These are phyloP conservation scores for Actinidia arguta DNA, from an alignment of 179 eudicot genomes.

Conservation along the genomic window DNA sequence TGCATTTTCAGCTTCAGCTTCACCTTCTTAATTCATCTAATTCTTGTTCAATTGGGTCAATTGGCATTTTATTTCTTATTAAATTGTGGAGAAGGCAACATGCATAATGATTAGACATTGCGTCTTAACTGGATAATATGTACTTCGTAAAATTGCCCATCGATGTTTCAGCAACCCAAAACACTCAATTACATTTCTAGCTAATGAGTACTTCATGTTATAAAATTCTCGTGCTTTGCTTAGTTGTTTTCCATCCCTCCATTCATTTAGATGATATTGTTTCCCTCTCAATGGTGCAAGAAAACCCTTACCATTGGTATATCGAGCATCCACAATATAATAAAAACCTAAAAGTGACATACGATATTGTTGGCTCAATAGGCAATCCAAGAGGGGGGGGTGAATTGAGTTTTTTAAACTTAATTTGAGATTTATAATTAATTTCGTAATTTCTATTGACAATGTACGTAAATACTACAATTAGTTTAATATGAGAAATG, in stretches of 20 bases:
- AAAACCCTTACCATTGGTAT: constrained; percentile 20
- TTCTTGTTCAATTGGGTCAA: background rate
- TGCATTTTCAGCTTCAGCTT: background rate
- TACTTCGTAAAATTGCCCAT: too few relatives aligned
- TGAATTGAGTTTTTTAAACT: too few relatives aligned
- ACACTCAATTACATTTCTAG: background rate
- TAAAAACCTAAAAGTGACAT: constrained; percentile 22
- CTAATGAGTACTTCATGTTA: constrained; percentile 25
- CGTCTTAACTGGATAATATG: constrained; percentile 14
- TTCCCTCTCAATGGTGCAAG: constrained; percentile 28
- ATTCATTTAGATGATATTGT: constrained; percentile 29
- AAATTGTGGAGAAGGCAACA: constrained; percentile 16
- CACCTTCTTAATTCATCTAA: background rate
- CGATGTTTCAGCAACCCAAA: background rate
- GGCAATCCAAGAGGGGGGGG: too few relatives aligned
- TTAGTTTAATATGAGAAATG: too few relatives aligned
- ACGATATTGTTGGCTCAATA: too few relatives aligned
- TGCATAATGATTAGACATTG: constrained; percentile 9
- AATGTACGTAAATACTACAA: too few relatives aligned
- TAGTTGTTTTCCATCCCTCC: constrained; percentile 8
- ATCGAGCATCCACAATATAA: constrained; percentile 25
- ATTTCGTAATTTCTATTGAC: too few relatives aligned
- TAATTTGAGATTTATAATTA: too few relatives aligned
- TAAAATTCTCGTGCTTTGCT: constrained; percentile 11
- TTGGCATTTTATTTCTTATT: background rate